Evolutionary conservation across 257 asterid species (phyloP).

Genomic region (Datura wrightii): DNA sequence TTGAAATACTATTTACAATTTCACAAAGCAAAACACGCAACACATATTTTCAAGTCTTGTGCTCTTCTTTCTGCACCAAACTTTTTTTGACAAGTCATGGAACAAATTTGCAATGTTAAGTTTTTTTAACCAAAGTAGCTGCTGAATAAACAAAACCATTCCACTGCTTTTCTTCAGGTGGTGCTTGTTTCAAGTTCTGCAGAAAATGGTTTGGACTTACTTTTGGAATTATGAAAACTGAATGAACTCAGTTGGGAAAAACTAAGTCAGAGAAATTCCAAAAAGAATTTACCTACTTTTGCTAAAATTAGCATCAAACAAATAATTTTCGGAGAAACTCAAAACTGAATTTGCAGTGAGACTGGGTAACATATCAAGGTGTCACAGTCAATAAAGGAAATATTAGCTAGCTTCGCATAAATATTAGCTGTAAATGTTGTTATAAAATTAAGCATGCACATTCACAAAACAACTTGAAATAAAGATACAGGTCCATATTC

Average conservation of each 20-base stretch:
- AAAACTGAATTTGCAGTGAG: neutral
- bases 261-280: neutral
- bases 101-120: neutral
- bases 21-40: neutral
- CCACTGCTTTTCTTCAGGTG: neutral
- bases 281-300: neutral
- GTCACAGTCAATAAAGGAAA: neutral
- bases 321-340: neutral
- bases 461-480: neutral
- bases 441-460: neutral
- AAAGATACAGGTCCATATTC: neutral
- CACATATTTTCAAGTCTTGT: neutral
- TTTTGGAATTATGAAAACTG: neutral
- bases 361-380: neutral
- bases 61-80: neutral
- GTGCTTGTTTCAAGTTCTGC: neutral
- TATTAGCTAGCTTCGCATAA: neutral
- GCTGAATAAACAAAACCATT: neutral
- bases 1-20: too few relatives aligned
- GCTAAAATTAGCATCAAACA: neutral
- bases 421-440: neutral
- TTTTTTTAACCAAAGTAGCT: neutral
- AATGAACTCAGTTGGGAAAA: neutral
- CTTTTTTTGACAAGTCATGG: neutral
- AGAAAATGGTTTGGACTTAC: neutral